A percentile compares a stretch with the other conserved stretches of the same genome.
phyloP scores from a whole-genome alignment of 2,329 filamentous ascomycete genomes.

The Fusarium sp. region DNA sequence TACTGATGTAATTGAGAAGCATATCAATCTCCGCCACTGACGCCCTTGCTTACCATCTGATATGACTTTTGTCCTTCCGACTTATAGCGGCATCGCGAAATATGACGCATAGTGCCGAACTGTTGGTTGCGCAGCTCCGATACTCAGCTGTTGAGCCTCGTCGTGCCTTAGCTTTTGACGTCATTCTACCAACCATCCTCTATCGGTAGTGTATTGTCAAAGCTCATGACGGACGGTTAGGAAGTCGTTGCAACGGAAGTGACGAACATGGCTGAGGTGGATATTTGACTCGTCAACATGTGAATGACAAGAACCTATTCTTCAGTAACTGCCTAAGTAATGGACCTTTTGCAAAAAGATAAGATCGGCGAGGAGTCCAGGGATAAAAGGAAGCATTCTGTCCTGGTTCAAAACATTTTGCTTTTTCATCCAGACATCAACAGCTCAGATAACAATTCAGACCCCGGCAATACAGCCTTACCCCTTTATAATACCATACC shows the following conservation, averaged over 20 bases:
- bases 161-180: not conserved
- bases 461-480: not conserved
- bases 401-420: fast-evolving
- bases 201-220: not conserved
- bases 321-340: fast-evolving
- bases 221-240: not conserved
- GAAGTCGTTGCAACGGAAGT: not conserved
- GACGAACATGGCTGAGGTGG: not conserved
- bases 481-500: not conserved
- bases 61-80: not conserved
- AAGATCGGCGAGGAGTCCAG: not conserved
- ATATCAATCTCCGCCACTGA: not conserved
- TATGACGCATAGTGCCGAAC: not conserved
- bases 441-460: not conserved
- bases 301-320: not conserved
- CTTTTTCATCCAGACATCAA: not conserved
- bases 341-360: not conserved
- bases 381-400: not conserved
- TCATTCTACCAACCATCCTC: not conserved
- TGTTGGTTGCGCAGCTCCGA: not conserved
- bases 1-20: no score
- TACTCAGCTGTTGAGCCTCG: not conserved
- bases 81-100: no score
- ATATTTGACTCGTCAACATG: not conserved
- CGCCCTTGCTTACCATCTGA: not conserved